Evolutionary conservation across 805 yeast genomes (phyloP), one percentile per base, ranked within the genome.

Genomic region (Candida sphagnicola): DNA sequence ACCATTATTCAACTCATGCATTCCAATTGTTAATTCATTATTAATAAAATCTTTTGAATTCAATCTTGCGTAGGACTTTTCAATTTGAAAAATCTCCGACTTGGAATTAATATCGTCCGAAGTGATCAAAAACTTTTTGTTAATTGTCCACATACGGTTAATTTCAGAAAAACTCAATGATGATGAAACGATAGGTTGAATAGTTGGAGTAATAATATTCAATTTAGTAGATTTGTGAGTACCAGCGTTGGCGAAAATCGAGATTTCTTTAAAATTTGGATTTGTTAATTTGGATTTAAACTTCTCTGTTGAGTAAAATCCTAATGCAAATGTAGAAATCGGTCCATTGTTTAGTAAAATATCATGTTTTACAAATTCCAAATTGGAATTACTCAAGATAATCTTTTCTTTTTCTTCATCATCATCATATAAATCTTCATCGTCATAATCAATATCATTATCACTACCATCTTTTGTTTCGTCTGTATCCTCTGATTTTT

Each of bases 171-270:
- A 85, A 43, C 77, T 80, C 38, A 86, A 68, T 2, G 89, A 80
- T 2, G 86, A 77, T 37, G 77, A 74, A 6, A 88, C 75, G 0
- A 55, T 57, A 1, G 95, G 95, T 42, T 80, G 79, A 11, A 88
- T 70, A 3, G 83, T 70, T 4, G 88, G 86, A 18, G 80, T 74
- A 42, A 86, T 71, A 3, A 82, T 70, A 24, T 82, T 77, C 21
- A 90, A 44, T 15, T 74, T 69, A 10, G 85, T 76, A 5, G 74
- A 68, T 1, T 55, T 47, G 6, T 72, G 79, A 12, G 78, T 68
- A 1, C 96, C 96, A 0, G 84, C 74, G 2, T 87, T 74, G 0
- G 83, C 78, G 5, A 87, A 74, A 3, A 88, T 74, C 5, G 87
- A 83, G 13, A 74, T 64, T 50, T 85, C 93, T 34, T 74, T 68